Base-by-base conservation (phyloP, 345 rosid genomes). In the Gossypium thurberi region DNA sequence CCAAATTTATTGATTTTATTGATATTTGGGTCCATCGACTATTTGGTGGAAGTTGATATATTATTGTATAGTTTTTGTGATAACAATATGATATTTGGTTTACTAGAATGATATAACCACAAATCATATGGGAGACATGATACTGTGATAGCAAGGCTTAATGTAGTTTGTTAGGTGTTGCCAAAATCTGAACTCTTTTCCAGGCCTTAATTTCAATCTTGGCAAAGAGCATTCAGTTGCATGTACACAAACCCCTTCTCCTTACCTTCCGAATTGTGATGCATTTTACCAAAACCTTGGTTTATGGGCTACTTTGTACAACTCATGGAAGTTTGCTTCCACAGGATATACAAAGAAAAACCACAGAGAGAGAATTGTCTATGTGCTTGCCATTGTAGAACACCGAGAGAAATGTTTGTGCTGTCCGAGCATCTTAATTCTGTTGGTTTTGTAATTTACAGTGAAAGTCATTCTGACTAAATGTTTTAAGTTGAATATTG, bases 31-130 rank as follows among this genome's bases (percentile, higher is more conserved):
- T 47, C 20, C 15, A 9, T 0, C 8, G 1, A 26, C 14, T 5
- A 8, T 44, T 18, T 68, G 37, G 43, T 68, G 57, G 71, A 68
- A 68, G 58, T 20, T 26, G 71, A 68, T 48, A 26, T 26, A 48
- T 68, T 17, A 25, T 68, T 68, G 14, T n/a, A 26, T 26, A 26
- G 43, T 68, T 48, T 48, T 68, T 48, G 13, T 48, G 58, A 48
- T 48, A 26, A 48, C 21, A 48, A 67, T 67, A 67, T 8, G 57
- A 50, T 50, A 26, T 68, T 51, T 68, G 57, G 25, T 51, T 50
- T 68, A 68, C 17, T 17, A 12, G 46, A 46, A 68, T 17, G 60
- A 10, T 11, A 5, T 69, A 69, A 4, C 26, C 44, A 28, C 25
- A 51, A 68, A 43, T 67, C 20, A 14, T 66, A 23, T 48, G 13